These are phyloP conservation scores for Penicillium thymicola DNA, from an alignment of 2,329 filamentous ascomycete genomes.

Conservation along the genomic window DNA sequence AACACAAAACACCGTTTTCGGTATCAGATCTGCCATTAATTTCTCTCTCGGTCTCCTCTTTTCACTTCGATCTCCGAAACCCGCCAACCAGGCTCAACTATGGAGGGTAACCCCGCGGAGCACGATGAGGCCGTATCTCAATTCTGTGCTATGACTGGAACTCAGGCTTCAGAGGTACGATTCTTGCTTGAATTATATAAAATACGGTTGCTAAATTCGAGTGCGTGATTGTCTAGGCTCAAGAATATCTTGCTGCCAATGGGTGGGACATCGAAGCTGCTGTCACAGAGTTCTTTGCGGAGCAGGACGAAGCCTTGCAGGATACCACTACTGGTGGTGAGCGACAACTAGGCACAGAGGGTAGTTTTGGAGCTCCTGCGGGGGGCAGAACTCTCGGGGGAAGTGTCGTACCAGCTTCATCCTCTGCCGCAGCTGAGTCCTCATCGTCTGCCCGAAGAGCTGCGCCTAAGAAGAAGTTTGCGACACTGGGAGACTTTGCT, in stretches of 20 bases:
- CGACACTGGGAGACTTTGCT: slow-evolving; percentile 46
- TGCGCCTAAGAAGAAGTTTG: slow-evolving; percentile 45
- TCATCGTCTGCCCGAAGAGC: slow-evolving; percentile 27
- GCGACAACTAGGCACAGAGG: slow-evolving; percentile 23
- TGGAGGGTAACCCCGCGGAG: slow-evolving; percentile 36
- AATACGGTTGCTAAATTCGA: not conserved
- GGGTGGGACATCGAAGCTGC: slow-evolving; percentile 66
- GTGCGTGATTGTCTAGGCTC: slow-evolving; percentile 51
- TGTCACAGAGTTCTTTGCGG: slow-evolving; percentile 59
- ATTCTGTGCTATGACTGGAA: slow-evolving; percentile 57
- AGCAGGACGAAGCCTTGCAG: slow-evolving; percentile 41
- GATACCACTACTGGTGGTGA: slow-evolving; percentile 30
- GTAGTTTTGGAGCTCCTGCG: slow-evolving; percentile 18
- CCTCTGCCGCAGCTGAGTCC: slow-evolving; percentile 30
- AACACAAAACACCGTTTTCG: too few relatives aligned
- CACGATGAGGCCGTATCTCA: slow-evolving; percentile 48
- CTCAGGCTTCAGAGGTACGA: slow-evolving; percentile 48
- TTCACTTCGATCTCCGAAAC: not conserved
- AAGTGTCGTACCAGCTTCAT: slow-evolving; percentile 28
- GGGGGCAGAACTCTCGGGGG: slow-evolving; percentile 36
- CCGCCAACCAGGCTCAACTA: slow-evolving; percentile 17
- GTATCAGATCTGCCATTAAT: not conserved
- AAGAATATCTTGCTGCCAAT: slow-evolving; percentile 62
- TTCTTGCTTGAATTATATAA: not conserved
- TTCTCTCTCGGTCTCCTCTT: not conserved